Percentiles rank a stretch among this genome's conserved stretches.
Evolutionary conservation across 225 moss, liverwort and hornwort species (phyloP).

Genomic region (Sphagnum tenellum): DNA sequence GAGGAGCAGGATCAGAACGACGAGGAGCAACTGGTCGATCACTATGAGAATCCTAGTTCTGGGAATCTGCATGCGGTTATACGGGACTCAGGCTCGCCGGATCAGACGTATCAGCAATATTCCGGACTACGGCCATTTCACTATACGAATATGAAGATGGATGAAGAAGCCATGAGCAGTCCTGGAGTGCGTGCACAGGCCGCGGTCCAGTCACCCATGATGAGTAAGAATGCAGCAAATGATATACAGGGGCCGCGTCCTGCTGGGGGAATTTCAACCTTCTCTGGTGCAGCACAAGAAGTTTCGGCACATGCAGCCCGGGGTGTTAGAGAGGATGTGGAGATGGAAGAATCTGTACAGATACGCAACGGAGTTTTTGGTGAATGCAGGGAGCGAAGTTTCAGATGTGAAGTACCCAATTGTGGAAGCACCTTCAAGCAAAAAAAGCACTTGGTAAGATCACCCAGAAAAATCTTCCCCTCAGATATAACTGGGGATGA

Average conservation of each 20-base stretch:
- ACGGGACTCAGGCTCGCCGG: constrained; percentile 19
- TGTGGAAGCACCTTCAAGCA: constrained; percentile 11
- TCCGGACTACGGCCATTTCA: not conserved
- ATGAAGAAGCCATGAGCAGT: constrained; percentile 24
- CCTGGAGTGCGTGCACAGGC: constrained; percentile 1
- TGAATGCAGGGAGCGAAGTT: not conserved
- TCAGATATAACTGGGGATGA: not conserved
- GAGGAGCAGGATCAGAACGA: constrained; percentile 32
- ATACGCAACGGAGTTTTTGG: too few species aligned
- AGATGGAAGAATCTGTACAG: not conserved
- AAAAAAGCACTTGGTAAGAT: constrained; percentile 7
- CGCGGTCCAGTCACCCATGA: constrained; percentile 1
- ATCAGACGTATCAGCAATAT: not conserved
- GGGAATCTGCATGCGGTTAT: too few species aligned
- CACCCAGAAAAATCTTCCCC: not conserved
- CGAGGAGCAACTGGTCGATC: constrained; percentile 14
- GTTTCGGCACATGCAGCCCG: not conserved
- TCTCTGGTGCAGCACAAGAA: too few species aligned
- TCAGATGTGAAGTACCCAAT: constrained; percentile 3
- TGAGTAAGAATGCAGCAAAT: too few species aligned
- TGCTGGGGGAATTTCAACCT: too few species aligned
- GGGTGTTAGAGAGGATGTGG: not conserved
- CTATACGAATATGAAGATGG: not conserved
- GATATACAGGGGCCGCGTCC: not conserved
- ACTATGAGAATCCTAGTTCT: too few species aligned